Evolutionary conservation across 2,329 filamentous ascomycete species (phyloP).

Genomic region (Claviceps africana): DNA sequence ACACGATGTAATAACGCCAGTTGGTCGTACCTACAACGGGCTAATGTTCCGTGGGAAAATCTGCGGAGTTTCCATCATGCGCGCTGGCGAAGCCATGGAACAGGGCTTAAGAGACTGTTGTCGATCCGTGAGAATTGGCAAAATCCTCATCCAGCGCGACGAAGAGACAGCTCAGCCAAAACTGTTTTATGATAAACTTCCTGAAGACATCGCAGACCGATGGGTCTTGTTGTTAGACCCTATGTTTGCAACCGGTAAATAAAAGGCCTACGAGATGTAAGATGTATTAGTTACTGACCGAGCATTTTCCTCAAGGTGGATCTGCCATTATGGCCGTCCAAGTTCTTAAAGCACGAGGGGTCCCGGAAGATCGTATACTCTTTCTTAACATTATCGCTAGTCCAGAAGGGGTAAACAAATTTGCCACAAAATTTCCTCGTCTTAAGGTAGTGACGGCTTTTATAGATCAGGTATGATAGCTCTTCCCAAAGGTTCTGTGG

Average conservation of each 20-base stretch:
- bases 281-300: neutral
- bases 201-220: constrained; percentile 78
- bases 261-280: neutral
- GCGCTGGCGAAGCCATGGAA: constrained; percentile 96
- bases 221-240: constrained; percentile 93
- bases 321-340: constrained; percentile 96
- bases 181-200: constrained; percentile 95
- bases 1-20: constrained; percentile 79
- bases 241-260: constrained; percentile 91
- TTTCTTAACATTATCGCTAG: constrained; percentile 98
- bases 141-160: constrained; percentile 94
- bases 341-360: constrained; percentile 75
- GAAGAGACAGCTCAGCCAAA: constrained; percentile 88
- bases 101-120: constrained; percentile 93
- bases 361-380: constrained; percentile 86
- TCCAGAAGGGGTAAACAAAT: constrained; percentile 78
- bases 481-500: neutral
- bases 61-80: constrained; percentile 96
- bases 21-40: constrained; percentile 75
- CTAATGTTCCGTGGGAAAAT: constrained; percentile 97
- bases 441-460: constrained; percentile 90
- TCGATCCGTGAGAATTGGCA: constrained; percentile 92
- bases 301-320: constrained; percentile 44
- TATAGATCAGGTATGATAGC: constrained; percentile 55
- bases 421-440: constrained; percentile 78